Base-by-base conservation (phyloP, 352 stramenopile genomes). In the Phytophthora rubi region DNA sequence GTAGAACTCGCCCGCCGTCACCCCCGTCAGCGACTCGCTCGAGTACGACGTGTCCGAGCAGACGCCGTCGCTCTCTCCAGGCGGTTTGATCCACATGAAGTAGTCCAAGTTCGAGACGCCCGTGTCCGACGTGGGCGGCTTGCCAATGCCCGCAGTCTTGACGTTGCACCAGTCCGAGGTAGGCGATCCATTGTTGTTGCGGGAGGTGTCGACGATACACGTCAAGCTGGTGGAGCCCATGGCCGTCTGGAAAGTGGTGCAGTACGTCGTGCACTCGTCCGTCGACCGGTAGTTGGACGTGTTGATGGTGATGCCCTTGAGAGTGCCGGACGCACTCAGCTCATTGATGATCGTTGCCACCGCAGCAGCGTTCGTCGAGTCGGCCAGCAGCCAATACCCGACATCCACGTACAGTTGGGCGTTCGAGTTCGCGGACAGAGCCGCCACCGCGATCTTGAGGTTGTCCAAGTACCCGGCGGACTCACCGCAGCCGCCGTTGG, bases 161-260 rank as follows among this genome's bases (percentile, higher is more conserved):
- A 85, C 71, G 57, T 93, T 93, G 78, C 86, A 94, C 86, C 86
- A 94, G 37, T 92, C 86, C 48, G 54, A 75, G 0, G 68, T 70
- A 6, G 70, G 66, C 0, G 70, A 69, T 1, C 64, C 71, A 32
- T 79, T 77, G 65, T 83, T 82, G 57, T 94, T 92, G 9, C 86
- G 79, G 0, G 82, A 90, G 0, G 86, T 91, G 63, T 93, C 86
- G 9, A 90, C 68, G 42, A 91, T 75, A 55, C 86, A 93, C 13
- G 71, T 75, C 54, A 85, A 76, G 9, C 71, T 70, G 1, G 45
- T 82, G 10, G 73, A 84, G 15, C 79, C 77, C 56, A 81, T 82
- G 9, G 80, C 74, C 10, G 58, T 79, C 57, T 87, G 77, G 71
- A 90, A 91, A 8, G 66, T 88, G n/a, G 49, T 64, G 62, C 85